Base-by-base conservation (phyloP, 1,139 yeast genomes). In the Arxiozyma slooffiae region DNA sequence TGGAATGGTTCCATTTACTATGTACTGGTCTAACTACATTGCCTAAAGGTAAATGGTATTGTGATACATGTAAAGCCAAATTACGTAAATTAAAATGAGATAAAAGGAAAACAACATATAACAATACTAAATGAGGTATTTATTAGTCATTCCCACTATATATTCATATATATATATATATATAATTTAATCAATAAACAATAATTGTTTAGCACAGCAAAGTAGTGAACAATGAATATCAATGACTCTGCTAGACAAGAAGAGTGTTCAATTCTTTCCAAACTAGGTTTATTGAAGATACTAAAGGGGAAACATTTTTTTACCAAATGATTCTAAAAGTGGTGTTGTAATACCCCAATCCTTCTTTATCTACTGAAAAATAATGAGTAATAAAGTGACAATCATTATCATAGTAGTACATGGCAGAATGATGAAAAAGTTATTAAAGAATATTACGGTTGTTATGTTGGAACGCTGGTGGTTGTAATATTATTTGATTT, bases 1-100 rank as follows among this genome's bases (percentile, higher is more conserved):
- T 90, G 50, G 97, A 92, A 68, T 92, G 98, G 98, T 92, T 92
- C 72, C 98, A 92, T 70, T 75, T 90, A 63, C 96, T 96, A 18
- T 92, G 98, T 68, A 90, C 89, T 48, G 97, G 97, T 1, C 77
- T 90, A 57, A 81, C 81, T 48, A 85, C 89, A 50, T 83, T 95
- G 9, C 98, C 98, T 7, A 86, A 84, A 69, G 98, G 97, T 4
- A 88, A 88, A 61, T 92, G 98, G 98, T 92, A 82, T 63, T 92
- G 98, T 69, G 94, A 89, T 59, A 97, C 89, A 58, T 92, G 98
- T 69, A 60, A 60, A 44, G 43, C 48, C 17, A 49, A 50, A 36
- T 37, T 49, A 41, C 38, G 42, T 43, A n/a, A 5, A 38, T 24
- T 18, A 17, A 4, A 38, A 21, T 26, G 36, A 38, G 37, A 2